These are phyloP conservation scores for Acer campestre DNA, from an alignment of 345 rosid genomes.

Conservation along the genomic window DNA sequence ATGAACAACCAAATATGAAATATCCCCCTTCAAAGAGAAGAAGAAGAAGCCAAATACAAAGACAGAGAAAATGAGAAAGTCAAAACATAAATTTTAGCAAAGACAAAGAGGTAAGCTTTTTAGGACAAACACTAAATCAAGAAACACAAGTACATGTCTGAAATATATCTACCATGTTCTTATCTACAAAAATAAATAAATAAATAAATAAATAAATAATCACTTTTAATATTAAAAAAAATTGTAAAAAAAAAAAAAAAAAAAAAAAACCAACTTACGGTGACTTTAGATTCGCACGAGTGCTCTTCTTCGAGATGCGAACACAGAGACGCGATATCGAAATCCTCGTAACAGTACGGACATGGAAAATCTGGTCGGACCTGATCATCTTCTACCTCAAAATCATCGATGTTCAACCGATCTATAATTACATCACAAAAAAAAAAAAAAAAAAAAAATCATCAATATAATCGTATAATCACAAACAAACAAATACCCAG, in stretches of 20 bases:
- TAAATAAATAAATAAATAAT: background rate
- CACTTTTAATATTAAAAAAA: background rate
- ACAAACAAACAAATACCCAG: background rate
- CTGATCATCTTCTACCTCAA: conserved; percentile 56
- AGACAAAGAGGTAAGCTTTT: no score
- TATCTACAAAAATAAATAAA: background rate
- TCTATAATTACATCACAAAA: conserved; percentile 24
- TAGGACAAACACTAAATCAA: background rate
- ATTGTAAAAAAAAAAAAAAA: background rate
- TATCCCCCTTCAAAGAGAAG: background rate
- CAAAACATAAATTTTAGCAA: background rate
- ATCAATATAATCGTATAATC: no score
- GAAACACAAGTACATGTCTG: conserved; percentile 7
- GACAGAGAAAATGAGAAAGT: background rate
- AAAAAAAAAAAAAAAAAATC: background rate
- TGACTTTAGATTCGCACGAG: conserved; percentile 50
- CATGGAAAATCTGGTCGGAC: conserved; percentile 57
- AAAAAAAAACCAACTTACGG: conserved; percentile 32
- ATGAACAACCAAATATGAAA: background rate
- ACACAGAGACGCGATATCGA: conserved; percentile 55
- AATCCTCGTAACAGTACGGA: conserved; percentile 65
- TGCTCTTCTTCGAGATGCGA: conserved; percentile 70
- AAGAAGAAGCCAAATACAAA: background rate
- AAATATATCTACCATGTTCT: background rate
- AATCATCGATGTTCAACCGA: conserved; percentile 59